Conservation (phyloP, 1,139 yeast genomes). For the Meyerozyma carpophila region DNA sequence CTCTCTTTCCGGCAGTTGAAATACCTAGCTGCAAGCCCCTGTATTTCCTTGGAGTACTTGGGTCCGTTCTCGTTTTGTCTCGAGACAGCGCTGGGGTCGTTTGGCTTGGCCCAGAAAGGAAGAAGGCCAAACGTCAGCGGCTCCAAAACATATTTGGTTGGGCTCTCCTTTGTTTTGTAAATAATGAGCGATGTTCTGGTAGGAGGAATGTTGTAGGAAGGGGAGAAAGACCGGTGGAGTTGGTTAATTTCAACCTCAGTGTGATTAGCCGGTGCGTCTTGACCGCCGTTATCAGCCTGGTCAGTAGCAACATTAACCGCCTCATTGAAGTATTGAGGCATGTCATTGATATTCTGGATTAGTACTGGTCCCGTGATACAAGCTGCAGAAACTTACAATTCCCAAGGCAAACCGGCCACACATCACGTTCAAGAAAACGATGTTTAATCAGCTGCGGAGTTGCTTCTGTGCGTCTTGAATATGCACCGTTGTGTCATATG, state of each 20-base stretch:
- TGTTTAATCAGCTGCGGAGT: background rate
- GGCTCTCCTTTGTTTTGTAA: conserved; percentile 11
- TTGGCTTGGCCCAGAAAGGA: conserved; percentile 44
- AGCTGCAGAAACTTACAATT: conserved; percentile 24
- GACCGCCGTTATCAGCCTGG: conserved; percentile 5
- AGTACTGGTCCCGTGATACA: conserved; percentile 9
- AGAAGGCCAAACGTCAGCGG: conserved; percentile 61
- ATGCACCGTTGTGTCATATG: background rate
- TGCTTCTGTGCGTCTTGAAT: conserved; percentile 1
- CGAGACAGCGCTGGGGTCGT: conserved; percentile 20
- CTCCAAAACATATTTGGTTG: conserved; percentile 17
- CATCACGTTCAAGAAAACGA: conserved; percentile 15
- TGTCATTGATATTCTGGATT: conserved; percentile 20
- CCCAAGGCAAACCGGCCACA: conserved; percentile 44
- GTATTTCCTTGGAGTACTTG: conserved; percentile 26
- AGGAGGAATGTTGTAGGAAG: conserved; percentile 48
- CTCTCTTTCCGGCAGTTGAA: conserved; percentile 60
- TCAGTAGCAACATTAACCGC: conserved; percentile 11
- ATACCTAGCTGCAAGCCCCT: conserved; percentile 23
- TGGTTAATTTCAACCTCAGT: background rate
- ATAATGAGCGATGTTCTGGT: conserved; percentile 44
- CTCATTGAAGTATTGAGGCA: conserved; percentile 26
- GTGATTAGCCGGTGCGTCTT: conserved; percentile 3
- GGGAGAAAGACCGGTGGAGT: conserved; percentile 10
- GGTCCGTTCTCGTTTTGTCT: conserved; percentile 14